Conservation (phyloP, 768 basidiomycete genomes). For the Podaxis pistillaris region DNA sequence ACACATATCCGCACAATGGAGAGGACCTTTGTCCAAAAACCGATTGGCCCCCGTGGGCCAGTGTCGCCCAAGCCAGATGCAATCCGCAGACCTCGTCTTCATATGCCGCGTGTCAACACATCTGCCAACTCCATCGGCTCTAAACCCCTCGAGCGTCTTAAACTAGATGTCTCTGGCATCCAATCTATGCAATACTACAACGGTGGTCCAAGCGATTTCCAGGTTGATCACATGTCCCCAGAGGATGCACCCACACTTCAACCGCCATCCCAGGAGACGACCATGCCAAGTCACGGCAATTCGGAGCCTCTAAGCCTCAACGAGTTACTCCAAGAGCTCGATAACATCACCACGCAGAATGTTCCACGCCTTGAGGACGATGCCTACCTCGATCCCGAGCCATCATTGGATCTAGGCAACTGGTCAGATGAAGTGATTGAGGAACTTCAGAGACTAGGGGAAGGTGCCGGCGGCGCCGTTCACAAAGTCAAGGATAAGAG, state of each 20-base stretch:
- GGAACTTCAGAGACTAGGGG: constrained; percentile 77
- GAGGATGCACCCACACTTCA: constrained; percentile 8
- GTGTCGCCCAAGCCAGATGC: constrained; percentile 6
- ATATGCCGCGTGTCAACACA: not conserved
- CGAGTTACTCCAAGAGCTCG: constrained; percentile 35
- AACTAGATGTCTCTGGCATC: constrained; percentile 5
- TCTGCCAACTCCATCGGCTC: not conserved
- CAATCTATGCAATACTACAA: constrained; percentile 4
- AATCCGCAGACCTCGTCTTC: not conserved
- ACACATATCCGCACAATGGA: constrained; percentile 26
- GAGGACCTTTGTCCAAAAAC: constrained; percentile 32
- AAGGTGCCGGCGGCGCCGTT: constrained; percentile 96
- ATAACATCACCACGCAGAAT: constrained; percentile 18
- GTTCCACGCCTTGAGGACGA: constrained; percentile 24
- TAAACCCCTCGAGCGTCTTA: constrained; percentile 1
- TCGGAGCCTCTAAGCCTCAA: constrained; percentile 38
- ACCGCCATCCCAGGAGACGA: constrained; percentile 27
- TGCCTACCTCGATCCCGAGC: constrained; percentile 17
- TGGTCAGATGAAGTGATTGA: constrained; percentile 77
- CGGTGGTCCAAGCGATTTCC: constrained; percentile 6
- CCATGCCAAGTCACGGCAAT: constrained; percentile 27
- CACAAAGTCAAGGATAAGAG: constrained; percentile 88
- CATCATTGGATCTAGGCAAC: constrained; percentile 29
- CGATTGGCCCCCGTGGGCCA: constrained; percentile 52
- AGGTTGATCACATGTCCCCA: constrained; percentile 9